Percentiles rank a stretch among this genome's conserved stretches.
Conservation (phyloP, 371 early-diverging fungal species). For the Zopfochytrium polystomum region DNA sequence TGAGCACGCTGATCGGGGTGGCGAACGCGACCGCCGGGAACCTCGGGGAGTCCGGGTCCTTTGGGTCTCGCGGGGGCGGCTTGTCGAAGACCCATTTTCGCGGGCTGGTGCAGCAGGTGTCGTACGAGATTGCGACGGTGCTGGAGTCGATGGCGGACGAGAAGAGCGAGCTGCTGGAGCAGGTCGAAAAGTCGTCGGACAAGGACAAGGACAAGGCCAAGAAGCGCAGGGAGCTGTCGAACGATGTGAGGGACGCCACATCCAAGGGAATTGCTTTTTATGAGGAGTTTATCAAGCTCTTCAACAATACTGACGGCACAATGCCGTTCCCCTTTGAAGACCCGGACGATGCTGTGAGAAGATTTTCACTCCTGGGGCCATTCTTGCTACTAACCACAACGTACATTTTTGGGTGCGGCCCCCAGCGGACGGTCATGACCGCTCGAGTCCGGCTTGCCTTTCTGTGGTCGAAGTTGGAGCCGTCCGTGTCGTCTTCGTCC, state of each 20-base stretch:
- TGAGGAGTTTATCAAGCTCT: constrained; percentile 6
- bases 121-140: constrained; percentile 10
- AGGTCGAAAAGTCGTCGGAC: too few relatives aligned
- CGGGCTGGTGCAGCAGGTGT: neutral
- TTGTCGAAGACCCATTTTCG: too few relatives aligned
- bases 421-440: constrained; percentile 7
- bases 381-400: too few relatives aligned
- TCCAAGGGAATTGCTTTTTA: neutral
- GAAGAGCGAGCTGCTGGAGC: neutral
- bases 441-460: neutral
- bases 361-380: too few relatives aligned
- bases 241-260: neutral
- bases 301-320: neutral
- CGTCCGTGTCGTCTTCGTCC: too few relatives aligned
- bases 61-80: too few relatives aligned
- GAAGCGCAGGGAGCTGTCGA: neutral
- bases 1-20: too few relatives aligned
- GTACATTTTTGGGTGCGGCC: too few relatives aligned
- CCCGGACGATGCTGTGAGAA: constrained; percentile 4
- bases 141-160: neutral
- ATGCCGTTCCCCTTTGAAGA: neutral
- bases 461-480: neutral
- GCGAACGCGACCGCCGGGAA: too few relatives aligned
- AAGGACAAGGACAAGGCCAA: too few relatives aligned
- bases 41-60: too few relatives aligned